Evolutionary conservation across 2,329 filamentous ascomycete species (phyloP), one percentile per base, ranked within the genome.

Genomic region (Botrytis cinerea): DNA sequence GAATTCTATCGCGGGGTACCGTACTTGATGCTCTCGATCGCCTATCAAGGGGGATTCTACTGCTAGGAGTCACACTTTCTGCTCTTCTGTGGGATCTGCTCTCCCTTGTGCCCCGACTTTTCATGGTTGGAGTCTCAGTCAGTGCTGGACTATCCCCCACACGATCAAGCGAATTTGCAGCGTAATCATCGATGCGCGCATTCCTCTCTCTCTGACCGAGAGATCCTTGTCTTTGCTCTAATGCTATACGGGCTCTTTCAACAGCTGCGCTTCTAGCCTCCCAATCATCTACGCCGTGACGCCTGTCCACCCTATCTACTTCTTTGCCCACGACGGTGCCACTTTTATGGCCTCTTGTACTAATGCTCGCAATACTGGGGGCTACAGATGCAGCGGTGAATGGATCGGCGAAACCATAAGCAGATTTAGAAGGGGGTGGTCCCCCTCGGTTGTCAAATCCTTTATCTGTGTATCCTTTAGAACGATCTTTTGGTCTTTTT

Each of bases 171-270:
- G 54, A 3, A 12, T 20, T 32, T n/a, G 5, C 10, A 28, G 6
- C 20, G 9, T 20, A 35, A 9, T 59, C 14, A 2, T 22, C 0
- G 2, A 59, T 20, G 28, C 28, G 28, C 2, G 35, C 4, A 4
- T 59, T 1, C 18, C 18, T 35, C 20, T 35, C 28, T 3, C 2
- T 4, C 18, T 2, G 1, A n/a, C 2, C 20, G 28, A n/a, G 6
- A 1, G 38, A 35, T n/a, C 38, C 38, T n/a, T 40, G 59, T n/a
- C 0, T 40, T 28, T 1, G 16, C n/a, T 8, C 38, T 14, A 28
- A 28, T 16, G 2, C 2, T 43, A 0, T 0, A 43, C 60, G 38
- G 2, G 0, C 8, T 0, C 2, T 5, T 28, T 12, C 14, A 18
- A 32, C 61, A 4, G 16, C 61, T 20, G 6, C 28, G 28, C n/a